These are phyloP conservation scores for Dictyostelium brefeldianum DNA, from an alignment of 78 protist genomes.

Conservation along the genomic window DNA sequence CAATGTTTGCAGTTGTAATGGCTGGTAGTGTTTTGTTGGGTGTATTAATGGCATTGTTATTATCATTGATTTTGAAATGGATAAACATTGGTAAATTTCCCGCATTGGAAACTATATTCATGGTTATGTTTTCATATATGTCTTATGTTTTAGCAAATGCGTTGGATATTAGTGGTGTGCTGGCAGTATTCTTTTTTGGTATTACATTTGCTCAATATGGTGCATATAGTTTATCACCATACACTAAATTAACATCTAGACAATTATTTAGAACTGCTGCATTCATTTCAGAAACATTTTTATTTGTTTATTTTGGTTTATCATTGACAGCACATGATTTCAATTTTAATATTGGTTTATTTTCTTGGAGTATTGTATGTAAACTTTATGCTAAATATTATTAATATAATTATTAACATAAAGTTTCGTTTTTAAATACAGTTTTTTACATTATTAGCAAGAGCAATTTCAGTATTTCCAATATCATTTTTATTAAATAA, in stretches of 20 bases:
- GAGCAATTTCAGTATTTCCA: slow-evolving; percentile 73
- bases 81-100: slow-evolving; percentile 65
- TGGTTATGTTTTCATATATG: slow-evolving; percentile 78
- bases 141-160: slow-evolving; percentile 66
- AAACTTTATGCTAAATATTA: neutral
- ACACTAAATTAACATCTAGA: slow-evolving; percentile 57
- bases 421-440: neutral
- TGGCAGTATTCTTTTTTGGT: slow-evolving; percentile 87
- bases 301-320: slow-evolving; percentile 86
- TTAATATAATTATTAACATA: neutral
- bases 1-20: slow-evolving; percentile 31
- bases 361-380: slow-evolving; percentile 68
- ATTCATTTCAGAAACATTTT: slow-evolving; percentile 82
- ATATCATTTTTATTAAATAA: slow-evolving; percentile 52
- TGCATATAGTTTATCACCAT: slow-evolving; percentile 77
- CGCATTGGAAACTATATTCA: slow-evolving; percentile 69
- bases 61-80: slow-evolving; percentile 50
- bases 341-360: slow-evolving; percentile 45
- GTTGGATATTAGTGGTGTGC: slow-evolving; percentile 64
- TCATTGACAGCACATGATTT: slow-evolving; percentile 36
- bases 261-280: slow-evolving; percentile 83
- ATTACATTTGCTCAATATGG: slow-evolving; percentile 83
- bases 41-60: slow-evolving; percentile 53
- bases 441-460: slow-evolving; percentile 40
- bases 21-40: slow-evolving; percentile 54